Evolutionary conservation across 768 basidiomycete genomes (phyloP).

Genomic region (Cubamyces lactineus): DNA sequence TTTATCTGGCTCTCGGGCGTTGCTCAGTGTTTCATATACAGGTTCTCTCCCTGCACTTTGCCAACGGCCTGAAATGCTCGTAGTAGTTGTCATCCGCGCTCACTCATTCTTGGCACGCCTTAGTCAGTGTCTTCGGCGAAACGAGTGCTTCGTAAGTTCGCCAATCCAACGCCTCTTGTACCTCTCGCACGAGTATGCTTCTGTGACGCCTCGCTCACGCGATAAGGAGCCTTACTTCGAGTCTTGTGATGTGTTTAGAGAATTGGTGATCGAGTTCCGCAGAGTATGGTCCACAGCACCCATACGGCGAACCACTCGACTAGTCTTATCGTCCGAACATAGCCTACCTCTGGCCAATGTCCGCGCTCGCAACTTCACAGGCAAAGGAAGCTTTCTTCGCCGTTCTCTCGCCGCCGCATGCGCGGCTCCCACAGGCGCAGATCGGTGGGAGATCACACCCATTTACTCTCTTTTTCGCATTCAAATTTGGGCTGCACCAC

Average conservation of each 20-base stretch:
- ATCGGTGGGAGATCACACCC: conserved; percentile 8
- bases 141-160: background rate
- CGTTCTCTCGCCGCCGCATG: conserved; percentile 22
- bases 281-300: background rate
- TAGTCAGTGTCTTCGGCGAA: background rate
- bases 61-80: too few relatives aligned
- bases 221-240: background rate
- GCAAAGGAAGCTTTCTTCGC: conserved; percentile 4
- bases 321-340: conserved; percentile 14
- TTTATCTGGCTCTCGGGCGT: too few relatives aligned
- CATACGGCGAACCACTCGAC: conserved; percentile 7
- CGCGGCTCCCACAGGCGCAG: conserved; percentile 12
- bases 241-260: conserved; percentile 3
- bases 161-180: background rate
- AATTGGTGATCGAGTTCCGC: background rate
- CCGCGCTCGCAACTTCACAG: conserved; percentile 4
- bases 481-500: conserved; percentile 1
- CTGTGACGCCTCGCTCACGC: conserved; percentile 5
- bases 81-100: too few relatives aligned
- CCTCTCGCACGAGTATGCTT: conserved; percentile 9
- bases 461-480: conserved; percentile 8
- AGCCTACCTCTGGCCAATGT: conserved; percentile 6
- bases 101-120: background rate
- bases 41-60: too few relatives aligned
- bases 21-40: too few relatives aligned